Percentiles rank a stretch among this genome's conserved stretches.
Evolutionary conservation across 805 yeast genomes (phyloP).

Genomic region (Saturnispora zaruensis): DNA sequence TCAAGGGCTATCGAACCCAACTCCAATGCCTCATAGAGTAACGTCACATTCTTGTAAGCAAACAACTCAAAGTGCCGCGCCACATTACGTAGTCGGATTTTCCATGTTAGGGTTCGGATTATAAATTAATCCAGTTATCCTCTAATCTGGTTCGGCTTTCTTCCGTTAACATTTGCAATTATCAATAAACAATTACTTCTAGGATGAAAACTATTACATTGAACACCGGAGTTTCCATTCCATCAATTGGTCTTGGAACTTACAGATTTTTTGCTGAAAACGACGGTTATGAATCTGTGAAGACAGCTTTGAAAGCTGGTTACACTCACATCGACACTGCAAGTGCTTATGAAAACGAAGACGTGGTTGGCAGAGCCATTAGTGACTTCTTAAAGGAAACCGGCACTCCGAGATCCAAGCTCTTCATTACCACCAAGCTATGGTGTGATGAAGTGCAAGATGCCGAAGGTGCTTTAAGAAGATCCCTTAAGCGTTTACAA

Average conservation of each 20-base stretch:
- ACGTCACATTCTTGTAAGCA: neutral
- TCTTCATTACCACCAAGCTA: conserved; percentile 58
- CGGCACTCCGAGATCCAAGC: conserved; percentile 47
- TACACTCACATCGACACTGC: conserved; percentile 78
- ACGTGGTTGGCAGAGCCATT: conserved; percentile 48
- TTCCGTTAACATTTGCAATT: no score
- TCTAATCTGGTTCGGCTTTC: neutral
- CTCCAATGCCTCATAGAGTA: no score
- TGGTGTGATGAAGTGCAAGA: conserved; percentile 36
- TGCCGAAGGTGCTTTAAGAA: conserved; percentile 40
- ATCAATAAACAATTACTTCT: neutral
- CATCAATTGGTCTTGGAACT: conserved; percentile 17
- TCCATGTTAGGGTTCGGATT: neutral
- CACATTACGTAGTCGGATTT: neutral
- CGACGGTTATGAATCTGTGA: conserved; percentile 49
- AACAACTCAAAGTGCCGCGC: no score
- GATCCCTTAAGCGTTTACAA: conserved; percentile 41
- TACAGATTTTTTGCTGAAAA: conserved; percentile 21
- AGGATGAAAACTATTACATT: neutral
- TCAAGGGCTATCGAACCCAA: neutral
- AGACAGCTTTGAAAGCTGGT: conserved; percentile 52
- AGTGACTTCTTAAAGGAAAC: conserved; percentile 36
- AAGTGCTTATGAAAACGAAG: conserved; percentile 58
- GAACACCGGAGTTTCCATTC: conserved; percentile 14
- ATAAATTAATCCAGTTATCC: neutral